phyloP scores from a whole-genome alignment of 2,329 filamentous ascomycete species.

The Hansfordia pulvinata region DNA sequence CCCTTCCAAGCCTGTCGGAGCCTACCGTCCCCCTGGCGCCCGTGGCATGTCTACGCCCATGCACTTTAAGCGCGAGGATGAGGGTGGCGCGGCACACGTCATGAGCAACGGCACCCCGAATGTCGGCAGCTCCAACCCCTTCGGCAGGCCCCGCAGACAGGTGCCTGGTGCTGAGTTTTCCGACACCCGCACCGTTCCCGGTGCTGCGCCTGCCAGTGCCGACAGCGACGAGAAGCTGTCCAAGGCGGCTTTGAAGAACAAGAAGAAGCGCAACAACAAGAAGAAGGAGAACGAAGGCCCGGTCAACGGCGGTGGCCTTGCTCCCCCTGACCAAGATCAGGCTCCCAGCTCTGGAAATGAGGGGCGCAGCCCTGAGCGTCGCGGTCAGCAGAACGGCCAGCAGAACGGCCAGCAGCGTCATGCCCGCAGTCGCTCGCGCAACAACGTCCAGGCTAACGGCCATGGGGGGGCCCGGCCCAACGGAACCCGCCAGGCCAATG shows the following conservation, averaged over 20 bases:
- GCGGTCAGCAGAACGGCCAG: slow-evolving; percentile 40
- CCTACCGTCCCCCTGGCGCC: slow-evolving; percentile 88
- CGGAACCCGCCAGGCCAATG: slow-evolving; percentile 37
- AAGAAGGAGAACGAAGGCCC: slow-evolving; percentile 73
- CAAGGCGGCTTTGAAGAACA: slow-evolving; percentile 85
- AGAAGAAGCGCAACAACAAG: slow-evolving; percentile 91
- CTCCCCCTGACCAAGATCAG: slow-evolving; percentile 27
- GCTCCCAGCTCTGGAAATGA: slow-evolving; percentile 32
- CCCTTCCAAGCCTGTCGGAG: slow-evolving; percentile 91
- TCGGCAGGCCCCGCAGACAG: slow-evolving; percentile 59
- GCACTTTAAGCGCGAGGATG: slow-evolving; percentile 94
- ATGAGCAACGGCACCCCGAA: slow-evolving; percentile 64
- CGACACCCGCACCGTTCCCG: slow-evolving; percentile 49
- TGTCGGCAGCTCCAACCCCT: slow-evolving; percentile 65
- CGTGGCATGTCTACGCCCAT: slow-evolving; percentile 79
- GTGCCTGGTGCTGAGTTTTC: slow-evolving; percentile 77
- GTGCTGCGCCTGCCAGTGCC: slow-evolving; percentile 50
- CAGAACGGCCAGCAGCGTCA: slow-evolving; percentile 36
- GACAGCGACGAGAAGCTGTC: slow-evolving; percentile 64
- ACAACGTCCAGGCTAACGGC: slow-evolving; percentile 26
- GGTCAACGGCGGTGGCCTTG: slow-evolving; percentile 27
- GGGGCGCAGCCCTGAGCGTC: slow-evolving; percentile 53
- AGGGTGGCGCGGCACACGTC: slow-evolving; percentile 80
- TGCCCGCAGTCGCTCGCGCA: slow-evolving; percentile 37
- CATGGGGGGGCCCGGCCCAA: slow-evolving; percentile 28